These are phyloP conservation scores for Yamadazyma takamatsuzukensis DNA, from an alignment of 805 yeast genomes.

Conservation along the genomic window DNA sequence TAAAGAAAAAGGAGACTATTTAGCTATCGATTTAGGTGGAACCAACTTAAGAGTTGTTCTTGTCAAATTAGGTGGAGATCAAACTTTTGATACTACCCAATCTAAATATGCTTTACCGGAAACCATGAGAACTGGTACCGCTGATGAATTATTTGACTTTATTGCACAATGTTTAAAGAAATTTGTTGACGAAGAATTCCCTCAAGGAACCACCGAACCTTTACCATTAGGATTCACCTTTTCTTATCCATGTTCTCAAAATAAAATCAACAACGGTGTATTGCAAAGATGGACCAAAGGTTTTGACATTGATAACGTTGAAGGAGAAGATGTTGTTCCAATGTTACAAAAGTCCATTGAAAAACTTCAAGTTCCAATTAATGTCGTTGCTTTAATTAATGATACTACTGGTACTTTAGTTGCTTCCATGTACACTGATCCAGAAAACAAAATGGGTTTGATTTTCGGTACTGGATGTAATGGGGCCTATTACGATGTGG, in stretches of 20 bases:
- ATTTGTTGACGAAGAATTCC: conserved; percentile 65
- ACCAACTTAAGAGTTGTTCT: conserved; percentile 92
- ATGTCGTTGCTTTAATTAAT: conserved; percentile 88
- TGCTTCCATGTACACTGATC: conserved; percentile 90
- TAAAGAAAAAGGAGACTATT: conserved; percentile 79
- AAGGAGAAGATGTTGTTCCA: conserved; percentile 91
- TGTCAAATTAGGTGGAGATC: conserved; percentile 78
- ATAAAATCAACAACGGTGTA: conserved; percentile 77
- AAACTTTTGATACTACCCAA: conserved; percentile 81
- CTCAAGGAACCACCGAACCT: conserved; percentile 58
- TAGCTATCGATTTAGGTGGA: conserved; percentile 97
- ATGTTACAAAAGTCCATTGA: conserved; percentile 77
- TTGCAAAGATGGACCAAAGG: conserved; percentile 98
- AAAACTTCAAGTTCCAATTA: conserved; percentile 65
- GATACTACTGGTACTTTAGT: conserved; percentile 97
- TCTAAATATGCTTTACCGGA: conserved; percentile 80
- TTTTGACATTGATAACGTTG: conserved; percentile 88
- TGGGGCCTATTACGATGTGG: conserved; percentile 89
- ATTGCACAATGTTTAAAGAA: conserved; percentile 76
- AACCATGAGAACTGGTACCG: conserved; percentile 69
- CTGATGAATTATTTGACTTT: conserved; percentile 79
- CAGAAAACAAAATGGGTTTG: conserved; percentile 87
- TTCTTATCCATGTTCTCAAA: conserved; percentile 85
- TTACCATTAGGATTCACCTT: conserved; percentile 92
- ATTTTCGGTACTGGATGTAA: conserved; percentile 97